phyloP scores from a whole-genome alignment of 2,329 filamentous ascomycete species.

The Thermothelomyces thermophilus region DNA sequence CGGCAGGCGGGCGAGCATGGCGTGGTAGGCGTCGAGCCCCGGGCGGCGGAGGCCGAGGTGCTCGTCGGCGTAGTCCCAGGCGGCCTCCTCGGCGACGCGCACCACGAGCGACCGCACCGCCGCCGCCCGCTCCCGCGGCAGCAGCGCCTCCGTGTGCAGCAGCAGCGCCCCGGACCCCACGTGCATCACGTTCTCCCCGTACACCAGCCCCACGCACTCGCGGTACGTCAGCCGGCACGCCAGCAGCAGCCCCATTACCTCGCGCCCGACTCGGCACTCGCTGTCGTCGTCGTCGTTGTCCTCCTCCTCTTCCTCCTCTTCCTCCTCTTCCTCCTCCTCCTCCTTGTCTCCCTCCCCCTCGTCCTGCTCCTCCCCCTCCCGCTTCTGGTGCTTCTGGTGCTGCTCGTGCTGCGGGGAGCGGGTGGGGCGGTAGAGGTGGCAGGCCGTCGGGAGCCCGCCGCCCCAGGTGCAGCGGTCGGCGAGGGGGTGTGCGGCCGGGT shows the following conservation, averaged over 20 bases:
- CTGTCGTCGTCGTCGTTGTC: not conserved
- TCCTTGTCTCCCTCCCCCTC: too few relatives aligned
- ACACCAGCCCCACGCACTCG: constrained; percentile 12
- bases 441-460: constrained; percentile 12
- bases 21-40: constrained; percentile 6
- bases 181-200: constrained; percentile 15
- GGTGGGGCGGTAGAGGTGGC: not conserved
- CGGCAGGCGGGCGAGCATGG: constrained; percentile 5
- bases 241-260: constrained; percentile 7
- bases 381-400: too few relatives aligned
- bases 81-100: constrained; percentile 4
- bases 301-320: not conserved
- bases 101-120: constrained; percentile 6
- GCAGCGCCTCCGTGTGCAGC: constrained; percentile 6
- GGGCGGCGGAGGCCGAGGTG: constrained; percentile 6
- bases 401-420: too few relatives aligned
- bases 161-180: constrained; percentile 9
- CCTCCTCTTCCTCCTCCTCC: not conserved
- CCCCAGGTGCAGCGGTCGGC: constrained; percentile 11
- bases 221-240: constrained; percentile 11
- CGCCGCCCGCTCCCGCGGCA: not conserved
- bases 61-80: constrained; percentile 8
- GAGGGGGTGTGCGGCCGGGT: constrained; percentile 2
- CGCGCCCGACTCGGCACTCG: constrained; percentile 3
- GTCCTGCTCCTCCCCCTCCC: too few relatives aligned